Evolutionary conservation across 2,329 filamentous ascomycete genomes (phyloP).

Genomic region (Xylaria sp.): DNA sequence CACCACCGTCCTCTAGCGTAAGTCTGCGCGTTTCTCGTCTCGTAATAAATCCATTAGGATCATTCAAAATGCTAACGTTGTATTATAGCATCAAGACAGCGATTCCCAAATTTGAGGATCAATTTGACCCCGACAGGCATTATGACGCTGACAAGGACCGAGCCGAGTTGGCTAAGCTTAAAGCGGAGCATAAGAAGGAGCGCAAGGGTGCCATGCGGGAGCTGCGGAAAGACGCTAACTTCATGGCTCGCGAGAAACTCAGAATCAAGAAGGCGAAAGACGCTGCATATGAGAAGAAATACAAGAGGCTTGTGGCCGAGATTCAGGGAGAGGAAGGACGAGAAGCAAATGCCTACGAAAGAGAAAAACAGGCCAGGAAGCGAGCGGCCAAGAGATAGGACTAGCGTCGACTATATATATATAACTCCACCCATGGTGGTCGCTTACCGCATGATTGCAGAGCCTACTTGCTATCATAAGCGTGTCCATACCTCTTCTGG

Average conservation of each 20-base stretch:
- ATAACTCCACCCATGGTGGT: neutral
- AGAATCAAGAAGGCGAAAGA: conserved; percentile 93
- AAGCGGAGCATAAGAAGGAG: conserved; percentile 93
- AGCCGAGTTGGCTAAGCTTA: conserved; percentile 83
- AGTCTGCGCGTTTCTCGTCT: conserved; percentile 2
- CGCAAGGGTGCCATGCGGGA: conserved; percentile 94
- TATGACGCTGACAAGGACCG: conserved; percentile 96
- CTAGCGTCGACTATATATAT: conserved; percentile 15
- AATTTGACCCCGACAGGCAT: conserved; percentile 93
- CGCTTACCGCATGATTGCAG: neutral
- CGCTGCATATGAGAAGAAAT: conserved; percentile 95
- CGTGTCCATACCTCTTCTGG: neutral
- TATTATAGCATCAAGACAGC: conserved; percentile 53
- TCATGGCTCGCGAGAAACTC: conserved; percentile 90
- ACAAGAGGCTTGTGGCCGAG: conserved; percentile 88
- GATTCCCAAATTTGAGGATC: conserved; percentile 95
- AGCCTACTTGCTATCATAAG: neutral
- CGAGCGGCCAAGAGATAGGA: conserved; percentile 63
- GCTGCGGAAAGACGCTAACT: conserved; percentile 92
- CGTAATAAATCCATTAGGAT: no score
- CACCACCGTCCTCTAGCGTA: conserved; percentile 82
- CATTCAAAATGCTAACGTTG: conserved; percentile 17
- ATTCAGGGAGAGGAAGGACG: conserved; percentile 94
- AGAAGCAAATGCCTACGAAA: conserved; percentile 88
- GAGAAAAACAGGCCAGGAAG: conserved; percentile 82